These are phyloP conservation scores for Speleostelium caveatum DNA, from an alignment of 78 protist species.

Conservation along the genomic window DNA sequence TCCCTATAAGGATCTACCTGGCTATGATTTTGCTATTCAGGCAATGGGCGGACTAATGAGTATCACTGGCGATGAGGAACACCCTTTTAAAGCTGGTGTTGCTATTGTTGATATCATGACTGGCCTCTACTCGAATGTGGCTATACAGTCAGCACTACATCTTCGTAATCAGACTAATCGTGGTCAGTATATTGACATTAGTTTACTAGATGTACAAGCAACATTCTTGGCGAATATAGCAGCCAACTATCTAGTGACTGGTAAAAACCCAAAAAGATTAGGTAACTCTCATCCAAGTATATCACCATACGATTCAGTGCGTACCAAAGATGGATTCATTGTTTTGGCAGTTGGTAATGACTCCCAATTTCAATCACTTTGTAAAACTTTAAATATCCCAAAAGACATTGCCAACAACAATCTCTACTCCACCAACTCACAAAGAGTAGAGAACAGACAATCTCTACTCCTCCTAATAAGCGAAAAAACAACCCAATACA, in stretches of 20 bases:
- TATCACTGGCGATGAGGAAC: constrained; percentile 70
- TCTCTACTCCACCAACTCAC: neutral
- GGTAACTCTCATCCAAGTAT: constrained; percentile 82
- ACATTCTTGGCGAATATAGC: constrained; percentile 45
- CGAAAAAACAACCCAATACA: neutral
- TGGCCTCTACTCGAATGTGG: constrained; percentile 69
- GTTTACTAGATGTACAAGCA: constrained; percentile 72
- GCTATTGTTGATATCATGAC: constrained; percentile 83
- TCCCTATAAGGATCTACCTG: constrained; percentile 48
- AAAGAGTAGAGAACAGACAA: constrained; percentile 53
- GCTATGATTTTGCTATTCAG: constrained; percentile 67
- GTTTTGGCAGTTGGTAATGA: constrained; percentile 75
- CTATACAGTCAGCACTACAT: constrained; percentile 78
- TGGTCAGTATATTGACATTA: constrained; percentile 66
- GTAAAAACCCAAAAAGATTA: constrained; percentile 38
- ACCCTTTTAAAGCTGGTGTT: constrained; percentile 72
- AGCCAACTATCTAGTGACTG: constrained; percentile 43
- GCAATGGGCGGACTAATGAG: constrained; percentile 80
- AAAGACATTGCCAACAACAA: neutral
- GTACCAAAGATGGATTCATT: constrained; percentile 52
- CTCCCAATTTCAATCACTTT: constrained; percentile 47
- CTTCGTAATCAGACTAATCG: neutral
- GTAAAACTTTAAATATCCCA: neutral
- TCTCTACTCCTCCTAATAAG: constrained; percentile 2
- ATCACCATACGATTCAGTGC: constrained; percentile 50